Conservation (phyloP, 2,329 filamentous ascomycete genomes). For the Alternaria panax region DNA sequence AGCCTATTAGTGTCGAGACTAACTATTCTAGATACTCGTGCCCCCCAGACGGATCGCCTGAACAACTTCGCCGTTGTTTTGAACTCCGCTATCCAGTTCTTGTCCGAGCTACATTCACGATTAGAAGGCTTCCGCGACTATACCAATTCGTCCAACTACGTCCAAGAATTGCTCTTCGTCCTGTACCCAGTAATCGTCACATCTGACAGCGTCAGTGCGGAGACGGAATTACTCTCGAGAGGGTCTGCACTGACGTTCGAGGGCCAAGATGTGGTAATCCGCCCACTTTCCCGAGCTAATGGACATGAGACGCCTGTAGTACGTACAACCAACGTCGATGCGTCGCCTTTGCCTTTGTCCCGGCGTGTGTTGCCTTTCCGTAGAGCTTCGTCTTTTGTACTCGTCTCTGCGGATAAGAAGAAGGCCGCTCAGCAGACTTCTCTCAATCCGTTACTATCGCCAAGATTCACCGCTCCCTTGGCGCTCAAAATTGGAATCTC, state of each 20-base stretch:
- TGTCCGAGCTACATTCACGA: conserved; percentile 78
- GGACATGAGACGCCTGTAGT: conserved; percentile 70
- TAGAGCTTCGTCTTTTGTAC: conserved; percentile 88
- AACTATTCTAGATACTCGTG: conserved; percentile 37
- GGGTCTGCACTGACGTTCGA: conserved; percentile 84
- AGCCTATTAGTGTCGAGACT: conserved; percentile 7
- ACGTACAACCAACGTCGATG: conserved; percentile 69
- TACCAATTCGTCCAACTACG: conserved; percentile 78
- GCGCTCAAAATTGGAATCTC: conserved; percentile 67
- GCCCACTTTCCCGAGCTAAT: conserved; percentile 71
- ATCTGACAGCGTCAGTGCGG: conserved; percentile 80
- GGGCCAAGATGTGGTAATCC: conserved; percentile 82
- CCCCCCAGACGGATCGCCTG: conserved; percentile 50
- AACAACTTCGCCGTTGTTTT: conserved; percentile 70
- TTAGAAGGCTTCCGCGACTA: conserved; percentile 85
- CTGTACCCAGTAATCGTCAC: conserved; percentile 90
- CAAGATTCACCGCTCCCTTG: conserved; percentile 59
- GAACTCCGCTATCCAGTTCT: conserved; percentile 78
- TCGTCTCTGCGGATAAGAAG: conserved; percentile 76
- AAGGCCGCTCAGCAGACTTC: conserved; percentile 65
- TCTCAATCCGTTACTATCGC: conserved; percentile 68
- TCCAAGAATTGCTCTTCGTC: conserved; percentile 78
- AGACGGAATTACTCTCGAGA: conserved; percentile 85
- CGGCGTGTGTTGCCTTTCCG: conserved; percentile 69
- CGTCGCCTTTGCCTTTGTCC: conserved; percentile 40